Evolutionary conservation across 2,329 filamentous ascomycete genomes (phyloP).

Genomic region (Epichloe uncinata): DNA sequence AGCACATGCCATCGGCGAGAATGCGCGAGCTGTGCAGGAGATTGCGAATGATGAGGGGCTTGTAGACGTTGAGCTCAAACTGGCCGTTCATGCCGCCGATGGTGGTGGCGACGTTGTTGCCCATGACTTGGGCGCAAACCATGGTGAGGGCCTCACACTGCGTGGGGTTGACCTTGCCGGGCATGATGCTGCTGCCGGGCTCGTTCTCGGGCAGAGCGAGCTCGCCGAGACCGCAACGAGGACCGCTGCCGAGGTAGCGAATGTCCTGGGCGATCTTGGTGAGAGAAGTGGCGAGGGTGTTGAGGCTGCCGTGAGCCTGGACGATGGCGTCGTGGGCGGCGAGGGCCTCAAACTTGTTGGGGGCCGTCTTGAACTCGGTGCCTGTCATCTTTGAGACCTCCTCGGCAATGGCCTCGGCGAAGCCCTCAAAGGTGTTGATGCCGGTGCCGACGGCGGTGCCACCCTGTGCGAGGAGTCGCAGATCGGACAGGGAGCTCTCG

Average conservation of each 20-base stretch:
- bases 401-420: constrained; percentile 81
- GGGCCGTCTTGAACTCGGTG: constrained; percentile 85
- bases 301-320: constrained; percentile 84
- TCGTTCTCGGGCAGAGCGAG: constrained; percentile 93
- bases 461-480: constrained; percentile 81
- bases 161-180: constrained; percentile 97
- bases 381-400: constrained; percentile 90
- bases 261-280: constrained; percentile 99
- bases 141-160: constrained; percentile 97
- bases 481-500: constrained; percentile 67
- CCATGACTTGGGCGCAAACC: constrained; percentile 95
- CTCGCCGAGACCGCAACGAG: constrained; percentile 90
- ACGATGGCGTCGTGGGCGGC: constrained; percentile 94
- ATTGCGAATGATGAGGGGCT: constrained; percentile 92
- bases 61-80: constrained; percentile 98
- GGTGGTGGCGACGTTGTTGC: constrained; percentile 86
- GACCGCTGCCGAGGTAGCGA: constrained; percentile 89
- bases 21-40: constrained; percentile 84
- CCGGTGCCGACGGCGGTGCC: constrained; percentile 95
- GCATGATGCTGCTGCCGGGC: constrained; percentile 96
- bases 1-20: constrained; percentile 82
- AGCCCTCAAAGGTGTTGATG: constrained; percentile 94
- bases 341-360: constrained; percentile 97
- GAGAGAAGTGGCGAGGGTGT: constrained; percentile 80
- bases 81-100: constrained; percentile 95